These are phyloP conservation scores for Eruca vesicaria DNA, from an alignment of 441 rosid genomes.

Conservation along the genomic window DNA sequence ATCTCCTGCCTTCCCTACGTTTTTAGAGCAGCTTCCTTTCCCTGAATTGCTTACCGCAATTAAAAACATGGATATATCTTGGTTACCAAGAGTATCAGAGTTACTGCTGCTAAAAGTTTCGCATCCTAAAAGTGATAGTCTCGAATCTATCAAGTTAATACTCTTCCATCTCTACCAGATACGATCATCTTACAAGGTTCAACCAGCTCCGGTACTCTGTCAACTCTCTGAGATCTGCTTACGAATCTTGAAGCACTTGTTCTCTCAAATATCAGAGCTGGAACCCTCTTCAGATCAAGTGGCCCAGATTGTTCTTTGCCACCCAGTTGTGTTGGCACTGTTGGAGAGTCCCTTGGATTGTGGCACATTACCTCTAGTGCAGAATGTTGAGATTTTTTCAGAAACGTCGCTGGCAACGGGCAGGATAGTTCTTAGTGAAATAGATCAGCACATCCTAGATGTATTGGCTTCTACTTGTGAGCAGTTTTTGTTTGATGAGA, in stretches of 20 bases:
- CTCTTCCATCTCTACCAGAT: slow-evolving; percentile 77
- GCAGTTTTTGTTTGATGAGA: slow-evolving; percentile 46
- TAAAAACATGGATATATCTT: slow-evolving; percentile 37
- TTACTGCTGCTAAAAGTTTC: slow-evolving; percentile 68
- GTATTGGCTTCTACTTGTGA: slow-evolving; percentile 56
- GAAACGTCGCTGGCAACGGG: slow-evolving; percentile 45
- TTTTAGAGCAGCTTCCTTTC: slow-evolving; percentile 74
- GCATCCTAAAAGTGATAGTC: slow-evolving; percentile 41
- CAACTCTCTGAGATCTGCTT: slow-evolving; percentile 64
- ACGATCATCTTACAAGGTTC: slow-evolving; percentile 42
- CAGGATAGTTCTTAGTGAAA: slow-evolving; percentile 46
- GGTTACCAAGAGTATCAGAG: slow-evolving; percentile 45
- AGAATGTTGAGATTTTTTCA: slow-evolving; percentile 38
- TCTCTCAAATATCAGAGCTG: slow-evolving; percentile 45
- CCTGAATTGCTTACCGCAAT: slow-evolving; percentile 67
- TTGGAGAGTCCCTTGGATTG: slow-evolving; percentile 55
- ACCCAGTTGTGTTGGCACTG: slow-evolving; percentile 56
- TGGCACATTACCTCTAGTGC: slow-evolving; percentile 36
- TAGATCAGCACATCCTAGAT: slow-evolving; percentile 61
- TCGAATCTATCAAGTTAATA: slow-evolving; percentile 54
- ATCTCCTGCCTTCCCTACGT: slow-evolving; percentile 57
- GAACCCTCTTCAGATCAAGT: slow-evolving; percentile 44
- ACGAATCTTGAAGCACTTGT: slow-evolving; percentile 54
- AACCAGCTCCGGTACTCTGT: slow-evolving; percentile 45
- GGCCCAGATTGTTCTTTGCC: slow-evolving; percentile 58